These are phyloP conservation scores for Phytophthora sp. DNA, from an alignment of 352 stramenopile species.

Conservation along the genomic window DNA sequence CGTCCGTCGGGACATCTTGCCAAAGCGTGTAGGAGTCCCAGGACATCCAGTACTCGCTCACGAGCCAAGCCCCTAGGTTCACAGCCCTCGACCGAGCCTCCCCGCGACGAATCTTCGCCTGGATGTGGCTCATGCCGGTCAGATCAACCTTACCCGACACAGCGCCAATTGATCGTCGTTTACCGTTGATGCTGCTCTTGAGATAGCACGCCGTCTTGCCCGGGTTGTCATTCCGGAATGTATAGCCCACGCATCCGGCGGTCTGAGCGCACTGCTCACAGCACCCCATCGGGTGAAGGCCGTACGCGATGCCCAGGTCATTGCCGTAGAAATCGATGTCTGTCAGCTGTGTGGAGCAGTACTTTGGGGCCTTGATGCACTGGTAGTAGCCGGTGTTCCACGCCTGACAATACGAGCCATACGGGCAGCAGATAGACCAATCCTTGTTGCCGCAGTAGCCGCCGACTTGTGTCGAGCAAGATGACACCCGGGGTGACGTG, in stretches of 20 bases:
- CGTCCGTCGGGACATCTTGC: neutral
- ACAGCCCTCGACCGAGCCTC: neutral
- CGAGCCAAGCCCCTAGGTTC: conserved; percentile 9
- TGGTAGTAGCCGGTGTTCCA: conserved; percentile 34
- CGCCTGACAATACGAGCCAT: neutral
- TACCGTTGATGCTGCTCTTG: conserved; percentile 20
- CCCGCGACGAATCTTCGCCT: neutral
- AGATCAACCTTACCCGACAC: conserved; percentile 5
- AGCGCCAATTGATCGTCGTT: neutral
- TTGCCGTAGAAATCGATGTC: conserved; percentile 24
- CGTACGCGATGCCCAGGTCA: conserved; percentile 7
- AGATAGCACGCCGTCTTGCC: conserved; percentile 29
- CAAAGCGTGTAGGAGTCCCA: conserved; percentile 8
- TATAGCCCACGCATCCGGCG: conserved; percentile 31
- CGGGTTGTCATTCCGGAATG: conserved; percentile 39
- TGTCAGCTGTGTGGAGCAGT: conserved; percentile 42
- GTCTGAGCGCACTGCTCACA: conserved; percentile 28
- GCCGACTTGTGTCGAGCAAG: neutral
- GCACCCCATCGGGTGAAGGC: conserved; percentile 19
- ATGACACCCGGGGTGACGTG: neutral
- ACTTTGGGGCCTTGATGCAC: conserved; percentile 34
- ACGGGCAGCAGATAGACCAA: neutral
- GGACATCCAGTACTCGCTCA: conserved; percentile 8
- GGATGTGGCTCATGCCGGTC: neutral
- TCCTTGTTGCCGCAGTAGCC: neutral